Evolutionary conservation across 2,329 filamentous ascomycete species (phyloP), one percentile per base, ranked within the genome.

Genomic region (Penicillium fuscoglaucum): DNA sequence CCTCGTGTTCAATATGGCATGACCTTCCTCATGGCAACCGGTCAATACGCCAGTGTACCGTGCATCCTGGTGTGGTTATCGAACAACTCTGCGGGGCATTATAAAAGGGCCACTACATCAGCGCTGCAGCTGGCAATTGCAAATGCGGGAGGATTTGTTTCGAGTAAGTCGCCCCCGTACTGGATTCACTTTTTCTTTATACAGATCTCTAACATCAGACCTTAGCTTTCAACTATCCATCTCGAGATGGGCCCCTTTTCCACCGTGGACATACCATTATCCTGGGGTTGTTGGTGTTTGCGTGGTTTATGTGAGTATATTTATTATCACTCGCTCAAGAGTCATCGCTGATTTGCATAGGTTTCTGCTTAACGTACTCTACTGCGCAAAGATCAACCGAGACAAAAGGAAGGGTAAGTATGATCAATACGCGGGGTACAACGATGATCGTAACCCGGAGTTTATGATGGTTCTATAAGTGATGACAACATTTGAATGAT

Each of bases 1-100:
- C 70, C 84, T 1, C 77, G 79, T 1, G 78, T 83, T 5, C 82
- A 85, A 52, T 89, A 88, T 64, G 85, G 80, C 40, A 88, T 88
- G 84, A 88, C 86, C 0, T 87, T 87, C 66, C 75, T 89, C 54
- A 87, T 88, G 84, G 84, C 86, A 0, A 83, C 82, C 0, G 87
- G 87, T 10, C 79, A 88, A 68, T 89, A 88, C 68, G 79, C 80
- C 46, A 84, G 83, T 43, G 84, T 88, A 0, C 86, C 87, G 0
- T 83, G 82, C 19, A 82, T 88, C 3, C 74, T 89, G 10, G 86
- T 83, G 1, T 89, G 87, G 86, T 83, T 86, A 61, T 83, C 84
- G 2, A 89, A 89, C 68, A 89, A 89, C 68, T 86, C 83, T 0
- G 85, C 86, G 0, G 86, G 84, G 0, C 87, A 90, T 68, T 90